Base-by-base conservation (phyloP, 1,139 yeast species). In the Hyphopichia khmerensis region DNA sequence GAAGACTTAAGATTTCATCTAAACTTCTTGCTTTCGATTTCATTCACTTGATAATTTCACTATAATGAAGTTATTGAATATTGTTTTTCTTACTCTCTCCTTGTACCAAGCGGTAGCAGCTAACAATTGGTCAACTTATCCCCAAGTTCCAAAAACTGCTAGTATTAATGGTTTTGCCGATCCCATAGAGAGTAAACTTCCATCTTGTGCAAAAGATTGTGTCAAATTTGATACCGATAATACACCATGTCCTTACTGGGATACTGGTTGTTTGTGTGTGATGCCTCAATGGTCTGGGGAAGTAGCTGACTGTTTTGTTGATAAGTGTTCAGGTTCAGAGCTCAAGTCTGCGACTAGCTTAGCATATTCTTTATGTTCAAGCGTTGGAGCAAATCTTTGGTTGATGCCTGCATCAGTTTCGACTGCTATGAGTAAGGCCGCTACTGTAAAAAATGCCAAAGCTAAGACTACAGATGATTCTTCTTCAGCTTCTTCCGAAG, bases 181-280 rank as follows among this genome's bases (percentile, higher is more conserved):
- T 46, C 65, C 64, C 32, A 61, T 70, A 43, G 60, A 61, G 45
- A 55, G 42, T 33, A 47, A 47, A n/a, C 43, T 61, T 9, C 70
- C 70, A 24, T 38, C 40, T 5, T 65, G 71, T 55, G 71, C 69
- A 36, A 48, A 55, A 40, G 45, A 45, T 11, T 65, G 70, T 56
- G 59, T 61, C 21, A 43, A 49, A 15, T 44, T 48, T 31, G 55
- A 57, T 40, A 55, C 60, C 30, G 53, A 54, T n/a, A 55, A 59
- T 24, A 65, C 71, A 23, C 69, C 70, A 24, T 66, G 80, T 52
- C 80, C 80, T 38, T 73, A 74, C 62, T 75, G 80, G 80, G 80
- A 75, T 49, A 70, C 80, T 26, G 80, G 80, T 4, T 75, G 80
- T 53, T 65, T 75, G 51, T 75, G 80, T 59, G 77, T 73, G 17